Conservation (phyloP, 2,329 filamentous ascomycete genomes). For the Fusarium napiforme region DNA sequence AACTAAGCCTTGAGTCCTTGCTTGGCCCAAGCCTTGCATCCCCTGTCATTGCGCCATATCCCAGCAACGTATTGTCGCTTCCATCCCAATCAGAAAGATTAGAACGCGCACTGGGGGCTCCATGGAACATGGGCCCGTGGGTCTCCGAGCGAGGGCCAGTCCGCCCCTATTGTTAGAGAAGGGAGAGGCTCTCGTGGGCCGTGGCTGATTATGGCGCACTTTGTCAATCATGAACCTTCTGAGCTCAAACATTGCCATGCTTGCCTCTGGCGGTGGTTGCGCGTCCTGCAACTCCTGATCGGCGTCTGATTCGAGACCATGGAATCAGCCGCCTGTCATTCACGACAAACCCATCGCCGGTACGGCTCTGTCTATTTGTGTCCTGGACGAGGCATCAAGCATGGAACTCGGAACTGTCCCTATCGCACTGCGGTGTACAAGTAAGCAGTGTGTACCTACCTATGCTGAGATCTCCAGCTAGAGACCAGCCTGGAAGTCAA, state of each 20-base stretch:
- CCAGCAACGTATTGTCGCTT: conserved; percentile 23
- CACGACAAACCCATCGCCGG: conserved; percentile 2
- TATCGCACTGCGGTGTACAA: background rate
- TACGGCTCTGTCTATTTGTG: conserved; percentile 22
- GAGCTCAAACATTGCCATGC: conserved; percentile 21
- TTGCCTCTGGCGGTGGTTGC: conserved; percentile 32
- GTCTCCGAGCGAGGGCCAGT: conserved; percentile 33
- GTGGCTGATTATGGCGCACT: conserved; percentile 15
- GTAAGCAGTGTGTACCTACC: background rate
- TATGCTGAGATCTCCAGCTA: conserved; percentile 2
- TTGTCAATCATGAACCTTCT: conserved; percentile 19
- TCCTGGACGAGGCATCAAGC: background rate
- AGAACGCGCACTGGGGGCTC: conserved; percentile 17
- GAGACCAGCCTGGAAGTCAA: conserved; percentile 20
- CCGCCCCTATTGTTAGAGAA: conserved; percentile 38
- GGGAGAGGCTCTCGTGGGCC: conserved; percentile 28
- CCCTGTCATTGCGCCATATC: conserved; percentile 45
- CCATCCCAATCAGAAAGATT: conserved; percentile 33
- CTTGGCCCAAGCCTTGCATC: conserved; percentile 37
- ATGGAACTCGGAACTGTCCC: conserved; percentile 26
- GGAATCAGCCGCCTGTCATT: conserved; percentile 22
- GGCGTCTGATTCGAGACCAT: conserved; percentile 17
- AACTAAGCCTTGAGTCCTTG: conserved; percentile 25
- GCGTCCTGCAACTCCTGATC: conserved; percentile 44
- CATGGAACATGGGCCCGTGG: conserved; percentile 32